Evolutionary conservation across 2,329 filamentous ascomycete species (phyloP).

Genomic region (Eutypa lata): DNA sequence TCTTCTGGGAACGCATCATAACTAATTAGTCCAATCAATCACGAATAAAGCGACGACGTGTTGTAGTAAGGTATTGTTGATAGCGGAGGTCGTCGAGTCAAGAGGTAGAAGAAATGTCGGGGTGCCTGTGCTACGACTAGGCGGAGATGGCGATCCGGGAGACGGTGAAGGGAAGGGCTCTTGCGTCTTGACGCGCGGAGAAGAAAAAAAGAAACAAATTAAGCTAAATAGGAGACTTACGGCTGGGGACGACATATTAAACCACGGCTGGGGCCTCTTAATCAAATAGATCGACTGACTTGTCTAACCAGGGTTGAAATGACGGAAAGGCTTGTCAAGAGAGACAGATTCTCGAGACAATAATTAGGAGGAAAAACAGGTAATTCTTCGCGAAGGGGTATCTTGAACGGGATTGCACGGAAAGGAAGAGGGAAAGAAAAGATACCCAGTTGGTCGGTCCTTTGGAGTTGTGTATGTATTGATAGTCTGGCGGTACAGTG

Average conservation of each 20-base stretch:
- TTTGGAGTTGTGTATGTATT: too few relatives aligned
- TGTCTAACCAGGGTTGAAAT: slow-evolving; percentile 14
- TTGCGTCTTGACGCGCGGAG: neutral
- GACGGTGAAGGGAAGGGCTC: slow-evolving; percentile 1
- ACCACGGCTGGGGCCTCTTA: slow-evolving; percentile 22
- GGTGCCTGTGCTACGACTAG: neutral
- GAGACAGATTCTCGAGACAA: slow-evolving; percentile 12
- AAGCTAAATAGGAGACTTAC: slow-evolving; percentile 20
- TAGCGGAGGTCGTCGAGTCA: slow-evolving; percentile 11
- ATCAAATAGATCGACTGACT: slow-evolving; percentile 11
- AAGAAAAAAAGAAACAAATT: slow-evolving; percentile 11
- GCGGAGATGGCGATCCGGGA: neutral
- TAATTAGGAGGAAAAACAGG: slow-evolving; percentile 12
- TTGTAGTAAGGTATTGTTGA: neutral
- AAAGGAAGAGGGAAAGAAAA: neutral
- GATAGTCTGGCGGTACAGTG: too few relatives aligned
- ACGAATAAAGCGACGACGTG: neutral
- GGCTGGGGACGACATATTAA: slow-evolving; percentile 34
- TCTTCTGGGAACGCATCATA: slow-evolving; percentile 59
- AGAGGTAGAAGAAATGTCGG: slow-evolving; percentile 1
- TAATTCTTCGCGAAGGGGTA: slow-evolving; percentile 9
- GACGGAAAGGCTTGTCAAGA: slow-evolving; percentile 7
- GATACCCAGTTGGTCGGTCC: too few relatives aligned
- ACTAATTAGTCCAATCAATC: slow-evolving; percentile 17
- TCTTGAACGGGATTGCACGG: neutral